Conservation (phyloP, 352 stramenopile genomes). For the Chrysophaeum taylorii region DNA sequence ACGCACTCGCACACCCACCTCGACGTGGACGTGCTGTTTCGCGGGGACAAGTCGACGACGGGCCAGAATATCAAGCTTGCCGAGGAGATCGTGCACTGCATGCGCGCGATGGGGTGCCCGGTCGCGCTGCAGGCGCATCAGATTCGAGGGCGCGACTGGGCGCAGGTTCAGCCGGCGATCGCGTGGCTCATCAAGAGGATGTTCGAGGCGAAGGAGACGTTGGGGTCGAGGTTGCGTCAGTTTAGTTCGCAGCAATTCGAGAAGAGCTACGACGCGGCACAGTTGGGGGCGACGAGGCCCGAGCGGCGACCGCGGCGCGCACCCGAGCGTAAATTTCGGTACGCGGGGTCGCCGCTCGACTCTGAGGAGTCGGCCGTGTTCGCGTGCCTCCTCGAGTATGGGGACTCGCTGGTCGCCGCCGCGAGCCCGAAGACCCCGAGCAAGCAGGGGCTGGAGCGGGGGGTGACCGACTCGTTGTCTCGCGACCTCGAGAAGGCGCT, state of each 20-base stretch:
- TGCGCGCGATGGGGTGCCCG: conserved; percentile 29
- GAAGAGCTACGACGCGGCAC: not conserved
- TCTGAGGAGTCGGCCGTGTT: not conserved
- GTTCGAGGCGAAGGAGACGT: not conserved
- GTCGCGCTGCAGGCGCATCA: conserved; percentile 27
- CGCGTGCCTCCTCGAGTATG: not conserved
- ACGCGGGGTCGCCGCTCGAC: not conserved
- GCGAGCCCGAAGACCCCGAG: not conserved
- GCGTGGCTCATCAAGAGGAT: conserved; percentile 18
- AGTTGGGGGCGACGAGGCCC: not conserved
- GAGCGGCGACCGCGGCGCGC: not conserved
- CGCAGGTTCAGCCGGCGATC: conserved; percentile 19
- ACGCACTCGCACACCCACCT: conserved; percentile 16
- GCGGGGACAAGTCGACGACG: conserved; percentile 21
- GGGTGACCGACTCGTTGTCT: too few relatives aligned
- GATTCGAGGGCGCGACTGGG: conserved; percentile 28
- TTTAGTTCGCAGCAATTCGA: not conserved
- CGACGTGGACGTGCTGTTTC: conserved; percentile 30
- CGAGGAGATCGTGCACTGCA: conserved; percentile 23
- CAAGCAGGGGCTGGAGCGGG: too few relatives aligned
- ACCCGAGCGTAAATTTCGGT: not conserved
- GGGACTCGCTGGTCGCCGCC: not conserved
- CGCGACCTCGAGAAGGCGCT: not conserved
- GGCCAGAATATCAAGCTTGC: conserved; percentile 26
- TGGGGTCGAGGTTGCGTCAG: not conserved